These are phyloP conservation scores for Dioscorea zingiberensis DNA, from an alignment of 106 monocot genomes.

Conservation along the genomic window DNA sequence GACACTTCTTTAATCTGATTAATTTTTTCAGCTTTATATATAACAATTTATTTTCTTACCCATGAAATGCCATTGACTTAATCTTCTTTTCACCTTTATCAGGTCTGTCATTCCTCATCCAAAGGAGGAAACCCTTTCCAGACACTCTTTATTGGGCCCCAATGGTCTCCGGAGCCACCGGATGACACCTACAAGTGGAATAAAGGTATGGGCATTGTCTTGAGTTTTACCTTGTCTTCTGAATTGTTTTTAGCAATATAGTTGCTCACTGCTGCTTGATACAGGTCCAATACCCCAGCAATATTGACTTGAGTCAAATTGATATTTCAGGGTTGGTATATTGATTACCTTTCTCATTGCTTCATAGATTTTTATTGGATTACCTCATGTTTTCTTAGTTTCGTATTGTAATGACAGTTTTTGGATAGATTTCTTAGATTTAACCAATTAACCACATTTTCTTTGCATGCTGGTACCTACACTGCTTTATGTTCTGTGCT, in stretches of 20 bases:
- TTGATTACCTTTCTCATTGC: slow-evolving; percentile 3
- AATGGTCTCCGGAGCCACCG: slow-evolving; percentile 61
- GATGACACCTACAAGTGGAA: slow-evolving; percentile 57
- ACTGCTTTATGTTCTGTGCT: neutral
- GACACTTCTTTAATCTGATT: neutral
- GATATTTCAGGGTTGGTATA: slow-evolving; percentile 44
- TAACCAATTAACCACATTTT: too few species aligned
- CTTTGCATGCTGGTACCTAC: neutral
- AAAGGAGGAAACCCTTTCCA: slow-evolving; percentile 94
- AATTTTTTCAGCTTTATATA: slow-evolving; percentile 2
- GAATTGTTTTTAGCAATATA: neutral
- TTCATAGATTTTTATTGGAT: neutral
- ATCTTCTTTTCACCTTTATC: too few species aligned
- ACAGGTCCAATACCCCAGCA: slow-evolving; percentile 91
- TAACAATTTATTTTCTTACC: slow-evolving; percentile 30
- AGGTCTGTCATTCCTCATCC: slow-evolving; percentile 37
- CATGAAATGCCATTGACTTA: slow-evolving; percentile 10
- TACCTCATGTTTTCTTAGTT: too few species aligned
- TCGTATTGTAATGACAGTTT: too few species aligned
- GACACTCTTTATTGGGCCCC: slow-evolving; percentile 94
- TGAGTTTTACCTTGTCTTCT: too few species aligned
- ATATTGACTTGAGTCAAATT: slow-evolving; percentile 35
- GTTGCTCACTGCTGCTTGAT: slow-evolving; percentile 21
- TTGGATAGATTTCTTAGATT: too few species aligned
- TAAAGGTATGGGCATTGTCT: slow-evolving; percentile 66